Conservation (phyloP, 2,329 filamentous ascomycete species). For the Fusarium verrucosum region DNA sequence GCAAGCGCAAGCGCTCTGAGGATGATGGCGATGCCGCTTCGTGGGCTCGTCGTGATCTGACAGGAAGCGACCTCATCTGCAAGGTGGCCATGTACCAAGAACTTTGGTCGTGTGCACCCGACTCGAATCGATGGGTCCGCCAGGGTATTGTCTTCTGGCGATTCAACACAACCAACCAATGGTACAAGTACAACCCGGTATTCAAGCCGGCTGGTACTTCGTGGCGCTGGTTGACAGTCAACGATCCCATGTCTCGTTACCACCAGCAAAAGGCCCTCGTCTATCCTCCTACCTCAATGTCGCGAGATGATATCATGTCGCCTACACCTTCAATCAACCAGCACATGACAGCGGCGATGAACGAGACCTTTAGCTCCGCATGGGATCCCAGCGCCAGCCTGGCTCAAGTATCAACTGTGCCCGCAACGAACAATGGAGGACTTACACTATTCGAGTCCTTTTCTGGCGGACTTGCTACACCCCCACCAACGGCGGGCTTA, state of each 20-base stretch:
- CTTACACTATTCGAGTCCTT: slow-evolving; percentile 61
- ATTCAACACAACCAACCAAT: slow-evolving; percentile 64
- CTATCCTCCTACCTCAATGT: slow-evolving; percentile 48
- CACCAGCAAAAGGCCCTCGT: slow-evolving; percentile 61
- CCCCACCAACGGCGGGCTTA: slow-evolving; percentile 64
- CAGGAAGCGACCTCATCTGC: slow-evolving; percentile 65
- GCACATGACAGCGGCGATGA: slow-evolving; percentile 64
- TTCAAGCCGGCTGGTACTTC: slow-evolving; percentile 64
- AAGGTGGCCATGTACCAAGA: slow-evolving; percentile 75
- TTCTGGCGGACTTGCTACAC: slow-evolving; percentile 63
- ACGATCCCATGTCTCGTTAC: slow-evolving; percentile 67
- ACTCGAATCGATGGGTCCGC: slow-evolving; percentile 61
- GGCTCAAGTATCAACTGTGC: slow-evolving; percentile 49
- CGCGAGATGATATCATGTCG: slow-evolving; percentile 61
- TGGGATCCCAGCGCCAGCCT: slow-evolving; percentile 55
- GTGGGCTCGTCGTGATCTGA: slow-evolving; percentile 53
- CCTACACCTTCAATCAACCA: slow-evolving; percentile 61
- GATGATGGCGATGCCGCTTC: slow-evolving; percentile 54
- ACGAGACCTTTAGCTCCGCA: slow-evolving; percentile 62
- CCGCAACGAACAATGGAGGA: slow-evolving; percentile 47
- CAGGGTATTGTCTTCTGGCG: slow-evolving; percentile 71
- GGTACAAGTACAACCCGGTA: slow-evolving; percentile 58
- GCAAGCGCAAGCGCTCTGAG: slow-evolving; percentile 54
- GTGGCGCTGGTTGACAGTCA: slow-evolving; percentile 70
- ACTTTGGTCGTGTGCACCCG: slow-evolving; percentile 65